Evolutionary conservation across 352 stramenopile species (phyloP).

Genomic region (Albugo candida): DNA sequence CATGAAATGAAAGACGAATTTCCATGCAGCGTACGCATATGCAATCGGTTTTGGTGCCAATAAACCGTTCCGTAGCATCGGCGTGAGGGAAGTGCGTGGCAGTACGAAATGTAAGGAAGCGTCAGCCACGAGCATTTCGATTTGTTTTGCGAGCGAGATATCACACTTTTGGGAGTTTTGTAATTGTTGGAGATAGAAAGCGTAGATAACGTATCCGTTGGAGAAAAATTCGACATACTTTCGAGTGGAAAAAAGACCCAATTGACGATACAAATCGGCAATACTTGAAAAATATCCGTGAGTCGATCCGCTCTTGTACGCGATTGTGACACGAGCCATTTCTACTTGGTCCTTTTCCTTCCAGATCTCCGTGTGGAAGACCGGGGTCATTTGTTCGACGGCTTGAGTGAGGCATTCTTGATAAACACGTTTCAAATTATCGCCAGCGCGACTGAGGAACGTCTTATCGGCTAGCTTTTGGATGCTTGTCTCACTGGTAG

Average conservation of each 20-base stretch:
- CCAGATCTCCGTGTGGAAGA: conserved; percentile 68
- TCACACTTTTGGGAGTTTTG: conserved; percentile 25
- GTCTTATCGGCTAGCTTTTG: conserved; percentile 54
- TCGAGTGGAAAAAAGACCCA: conserved; percentile 60
- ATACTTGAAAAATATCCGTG: conserved; percentile 79
- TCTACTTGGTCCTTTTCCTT: conserved; percentile 45
- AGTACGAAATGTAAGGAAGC: conserved; percentile 71
- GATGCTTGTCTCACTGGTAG: conserved; percentile 47
- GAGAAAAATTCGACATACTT: conserved; percentile 78
- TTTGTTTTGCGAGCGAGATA: conserved; percentile 42
- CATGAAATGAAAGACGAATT: conserved; percentile 81
- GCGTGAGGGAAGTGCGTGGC: conserved; percentile 61
- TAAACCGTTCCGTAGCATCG: conserved; percentile 57
- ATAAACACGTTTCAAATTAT: conserved; percentile 52
- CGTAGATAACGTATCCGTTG: conserved; percentile 70
- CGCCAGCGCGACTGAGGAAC: conserved; percentile 48
- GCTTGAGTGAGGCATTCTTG: conserved; percentile 56
- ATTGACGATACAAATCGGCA: conserved; percentile 66
- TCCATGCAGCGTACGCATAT: conserved; percentile 73
- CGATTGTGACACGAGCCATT: conserved; percentile 60
- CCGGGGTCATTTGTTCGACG: conserved; percentile 50
- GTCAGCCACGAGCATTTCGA: conserved; percentile 41
- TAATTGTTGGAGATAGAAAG: conserved; percentile 65
- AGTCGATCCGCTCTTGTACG: conserved; percentile 52
- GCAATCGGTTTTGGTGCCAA: conserved; percentile 60